Conservation (phyloP, 2,329 filamentous ascomycete species). For the Trichophyton simii region DNA sequence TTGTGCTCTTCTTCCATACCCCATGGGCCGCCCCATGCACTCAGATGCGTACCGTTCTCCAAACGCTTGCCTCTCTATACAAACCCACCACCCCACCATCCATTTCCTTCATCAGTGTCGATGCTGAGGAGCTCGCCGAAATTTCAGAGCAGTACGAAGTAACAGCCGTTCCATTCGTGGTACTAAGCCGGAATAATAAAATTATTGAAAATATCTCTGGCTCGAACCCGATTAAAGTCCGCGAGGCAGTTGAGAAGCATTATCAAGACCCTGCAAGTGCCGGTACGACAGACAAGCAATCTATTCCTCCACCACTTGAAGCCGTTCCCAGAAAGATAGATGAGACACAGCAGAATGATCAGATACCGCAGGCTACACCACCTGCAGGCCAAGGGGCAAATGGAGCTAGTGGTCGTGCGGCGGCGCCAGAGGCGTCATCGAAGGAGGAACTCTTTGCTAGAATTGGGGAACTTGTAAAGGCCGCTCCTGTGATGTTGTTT, state of each 20-base stretch:
- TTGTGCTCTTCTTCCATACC: slow-evolving; percentile 88
- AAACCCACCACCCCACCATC: slow-evolving; percentile 51
- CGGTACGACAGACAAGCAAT: slow-evolving; percentile 23
- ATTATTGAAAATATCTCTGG: slow-evolving; percentile 79
- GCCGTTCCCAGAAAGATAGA: slow-evolving; percentile 24
- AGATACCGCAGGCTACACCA: slow-evolving; percentile 14
- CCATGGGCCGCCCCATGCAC: slow-evolving; percentile 93
- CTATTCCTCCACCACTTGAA: slow-evolving; percentile 29
- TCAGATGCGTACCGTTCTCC: slow-evolving; percentile 80
- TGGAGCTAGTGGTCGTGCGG: slow-evolving; percentile 5
- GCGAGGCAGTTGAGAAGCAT: slow-evolving; percentile 72
- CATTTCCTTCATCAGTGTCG: slow-evolving; percentile 76
- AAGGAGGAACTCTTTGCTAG: slow-evolving; percentile 80
- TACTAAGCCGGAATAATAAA: slow-evolving; percentile 62
- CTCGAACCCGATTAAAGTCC: slow-evolving; percentile 75
- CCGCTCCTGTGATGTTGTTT: slow-evolving; percentile 95
- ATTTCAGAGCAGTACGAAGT: slow-evolving; percentile 89
- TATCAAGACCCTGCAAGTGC: slow-evolving; percentile 39
- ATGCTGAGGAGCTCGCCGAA: slow-evolving; percentile 88
- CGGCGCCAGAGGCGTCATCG: slow-evolving; percentile 33
- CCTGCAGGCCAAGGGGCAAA: slow-evolving; percentile 19
- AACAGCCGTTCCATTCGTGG: slow-evolving; percentile 83
- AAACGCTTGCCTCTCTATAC: slow-evolving; percentile 76
- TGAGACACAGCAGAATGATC: slow-evolving; percentile 18
- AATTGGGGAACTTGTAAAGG: slow-evolving; percentile 75